Percentiles rank a stretch among this genome's conserved stretches.
These are phyloP conservation scores for Ceratobasidium papillatum DNA, from an alignment of 1,284 basidiomycete species.

Conservation along the genomic window DNA sequence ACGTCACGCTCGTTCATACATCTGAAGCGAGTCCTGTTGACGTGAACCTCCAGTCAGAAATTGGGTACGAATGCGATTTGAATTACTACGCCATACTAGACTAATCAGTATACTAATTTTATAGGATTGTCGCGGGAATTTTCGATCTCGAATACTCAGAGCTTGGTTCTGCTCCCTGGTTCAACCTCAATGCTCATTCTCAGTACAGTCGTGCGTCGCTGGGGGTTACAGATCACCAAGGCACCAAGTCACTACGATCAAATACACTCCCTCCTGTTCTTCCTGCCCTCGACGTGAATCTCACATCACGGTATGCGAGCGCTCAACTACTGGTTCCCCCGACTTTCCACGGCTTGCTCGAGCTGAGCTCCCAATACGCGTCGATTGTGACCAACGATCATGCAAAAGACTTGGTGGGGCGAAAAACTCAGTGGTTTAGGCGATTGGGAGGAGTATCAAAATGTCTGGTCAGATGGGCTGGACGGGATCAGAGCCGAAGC, in stretches of 20 bases:
- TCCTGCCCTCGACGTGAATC: background rate
- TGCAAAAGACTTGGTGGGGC: background rate
- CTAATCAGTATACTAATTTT: background rate
- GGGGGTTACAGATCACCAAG: conserved; percentile 3
- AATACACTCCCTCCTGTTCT: background rate
- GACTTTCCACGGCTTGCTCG: conserved; percentile 6
- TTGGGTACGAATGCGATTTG: background rate
- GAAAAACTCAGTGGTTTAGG: background rate
- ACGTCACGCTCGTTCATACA: background rate
- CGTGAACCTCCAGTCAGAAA: background rate
- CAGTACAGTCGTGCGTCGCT: background rate
- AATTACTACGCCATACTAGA: background rate
- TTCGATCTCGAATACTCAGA: background rate
- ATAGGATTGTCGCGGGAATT: background rate
- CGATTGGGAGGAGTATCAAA: background rate
- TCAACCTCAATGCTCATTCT: background rate
- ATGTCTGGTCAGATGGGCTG: background rate
- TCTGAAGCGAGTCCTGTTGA: background rate
- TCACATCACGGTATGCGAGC: background rate
- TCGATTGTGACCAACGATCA: background rate
- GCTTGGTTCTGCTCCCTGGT: background rate
- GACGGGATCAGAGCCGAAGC: background rate
- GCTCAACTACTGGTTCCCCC: background rate
- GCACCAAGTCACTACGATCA: background rate
- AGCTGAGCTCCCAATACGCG: background rate